These are phyloP conservation scores for Colletotrichum chrysophilum DNA, from an alignment of 2,329 filamentous ascomycete species.

Conservation along the genomic window DNA sequence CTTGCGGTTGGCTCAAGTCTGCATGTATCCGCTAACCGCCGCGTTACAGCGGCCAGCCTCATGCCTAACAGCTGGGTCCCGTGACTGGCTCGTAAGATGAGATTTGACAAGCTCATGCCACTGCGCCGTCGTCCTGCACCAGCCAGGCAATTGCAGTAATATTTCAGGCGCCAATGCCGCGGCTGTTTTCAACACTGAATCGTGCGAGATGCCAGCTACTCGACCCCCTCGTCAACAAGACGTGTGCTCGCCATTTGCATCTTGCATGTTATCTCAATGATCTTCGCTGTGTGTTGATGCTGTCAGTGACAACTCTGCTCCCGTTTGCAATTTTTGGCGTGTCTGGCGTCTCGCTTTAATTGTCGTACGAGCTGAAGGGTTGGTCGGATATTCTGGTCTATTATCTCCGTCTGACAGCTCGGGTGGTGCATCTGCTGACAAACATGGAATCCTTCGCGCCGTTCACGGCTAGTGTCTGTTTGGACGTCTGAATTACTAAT, in stretches of 20 bases:
- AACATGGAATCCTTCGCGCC: neutral
- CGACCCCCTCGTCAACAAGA: neutral
- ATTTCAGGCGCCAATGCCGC: slow-evolving; percentile 5
- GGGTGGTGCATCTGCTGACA: neutral
- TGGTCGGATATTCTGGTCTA: neutral
- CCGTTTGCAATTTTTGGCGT: neutral
- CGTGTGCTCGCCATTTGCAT: neutral
- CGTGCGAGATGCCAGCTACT: neutral
- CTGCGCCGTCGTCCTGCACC: neutral
- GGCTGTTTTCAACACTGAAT: neutral
- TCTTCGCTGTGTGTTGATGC: neutral
- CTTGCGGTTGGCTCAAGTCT: neutral
- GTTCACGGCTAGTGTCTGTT: neutral
- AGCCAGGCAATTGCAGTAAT: neutral
- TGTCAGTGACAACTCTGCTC: neutral
- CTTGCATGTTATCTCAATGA: neutral
- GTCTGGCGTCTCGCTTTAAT: neutral
- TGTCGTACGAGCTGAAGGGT: neutral
- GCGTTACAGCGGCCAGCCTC: neutral
- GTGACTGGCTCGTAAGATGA: neutral
- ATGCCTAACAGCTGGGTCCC: neutral
- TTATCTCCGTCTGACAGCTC: neutral
- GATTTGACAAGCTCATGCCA: neutral
- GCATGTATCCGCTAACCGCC: neutral
- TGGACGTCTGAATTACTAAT: neutral